These are phyloP conservation scores for Fusarium ambrosium DNA, from an alignment of 2,329 filamentous ascomycete species.

Conservation along the genomic window DNA sequence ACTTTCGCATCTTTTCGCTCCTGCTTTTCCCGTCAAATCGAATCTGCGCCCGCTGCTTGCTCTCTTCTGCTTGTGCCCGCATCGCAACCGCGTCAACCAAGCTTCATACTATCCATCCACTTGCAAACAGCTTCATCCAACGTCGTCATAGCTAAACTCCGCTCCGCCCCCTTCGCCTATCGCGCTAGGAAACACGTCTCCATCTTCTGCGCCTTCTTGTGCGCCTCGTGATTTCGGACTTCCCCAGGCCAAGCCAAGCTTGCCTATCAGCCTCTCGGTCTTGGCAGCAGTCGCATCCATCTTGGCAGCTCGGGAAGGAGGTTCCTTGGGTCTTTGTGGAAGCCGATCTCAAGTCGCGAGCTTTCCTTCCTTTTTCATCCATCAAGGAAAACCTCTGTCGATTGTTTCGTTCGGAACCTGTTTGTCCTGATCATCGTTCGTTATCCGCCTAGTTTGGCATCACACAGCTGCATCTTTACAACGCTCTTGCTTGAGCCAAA, in stretches of 20 bases:
- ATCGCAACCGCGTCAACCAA: conserved; percentile 7
- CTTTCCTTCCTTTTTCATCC: conserved; percentile 21
- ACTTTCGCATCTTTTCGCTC: conserved; percentile 5
- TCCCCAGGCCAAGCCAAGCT: conserved; percentile 33
- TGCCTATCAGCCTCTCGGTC: conserved; percentile 33
- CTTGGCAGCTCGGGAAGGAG: conserved; percentile 33
- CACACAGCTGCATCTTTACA: conserved; percentile 20
- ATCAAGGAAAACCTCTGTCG: background rate
- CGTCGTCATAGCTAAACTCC: conserved; percentile 20
- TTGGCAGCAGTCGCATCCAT: conserved; percentile 34
- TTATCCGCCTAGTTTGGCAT: background rate
- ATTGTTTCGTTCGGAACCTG: background rate
- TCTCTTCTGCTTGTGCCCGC: conserved; percentile 12
- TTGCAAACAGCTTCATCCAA: conserved; percentile 20
- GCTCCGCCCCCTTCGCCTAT: conserved; percentile 16
- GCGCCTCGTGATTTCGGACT: conserved; percentile 32
- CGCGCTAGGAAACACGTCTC: background rate
- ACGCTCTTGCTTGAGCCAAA: conserved; percentile 7
- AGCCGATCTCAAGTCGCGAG: conserved; percentile 23
- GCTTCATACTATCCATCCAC: conserved; percentile 6
- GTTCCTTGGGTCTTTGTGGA: conserved; percentile 19
- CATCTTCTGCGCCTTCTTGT: background rate
- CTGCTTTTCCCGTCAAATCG: conserved; percentile 13
- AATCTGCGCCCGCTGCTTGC: conserved; percentile 6
- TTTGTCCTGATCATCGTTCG: conserved; percentile 3